Percentiles rank a stretch among this genome's conserved stretches.
These are phyloP conservation scores for Aspergillus wentii DNA, from an alignment of 495 filamentous ascomycete species.

Conservation along the genomic window DNA sequence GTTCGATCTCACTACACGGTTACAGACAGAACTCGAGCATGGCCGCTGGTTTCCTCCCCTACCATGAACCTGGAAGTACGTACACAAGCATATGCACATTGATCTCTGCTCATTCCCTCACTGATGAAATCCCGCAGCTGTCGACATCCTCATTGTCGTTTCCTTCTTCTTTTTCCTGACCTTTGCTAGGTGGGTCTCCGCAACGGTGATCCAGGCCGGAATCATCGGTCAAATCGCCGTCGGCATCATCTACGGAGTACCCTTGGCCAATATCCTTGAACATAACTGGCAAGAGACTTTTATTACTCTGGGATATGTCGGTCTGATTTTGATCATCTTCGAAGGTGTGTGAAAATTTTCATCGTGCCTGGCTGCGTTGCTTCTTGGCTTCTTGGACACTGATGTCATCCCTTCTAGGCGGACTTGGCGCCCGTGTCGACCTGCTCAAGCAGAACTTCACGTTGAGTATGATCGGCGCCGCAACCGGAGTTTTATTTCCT, in stretches of 20 bases:
- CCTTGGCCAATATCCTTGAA: slow-evolving; percentile 27
- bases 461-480: slow-evolving; percentile 24
- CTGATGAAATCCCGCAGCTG: slow-evolving; percentile 10
- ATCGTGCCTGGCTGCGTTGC: too few relatives aligned
- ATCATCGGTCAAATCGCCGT: slow-evolving; percentile 30
- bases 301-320: slow-evolving; percentile 27
- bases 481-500: slow-evolving; percentile 26
- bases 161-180: slow-evolving; percentile 33
- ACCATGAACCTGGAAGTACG: slow-evolving; percentile 29
- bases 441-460: slow-evolving; percentile 28
- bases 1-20: too few relatives aligned
- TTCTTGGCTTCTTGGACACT: slow-evolving; percentile 4
- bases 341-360: slow-evolving; percentile 23
- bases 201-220: slow-evolving; percentile 24
- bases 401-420: slow-evolving; percentile 20
- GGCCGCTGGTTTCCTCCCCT: slow-evolving; percentile 26
- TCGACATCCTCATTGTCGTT: slow-evolving; percentile 24
- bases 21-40: too few relatives aligned
- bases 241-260: slow-evolving; percentile 31
- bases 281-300: slow-evolving; percentile 26
- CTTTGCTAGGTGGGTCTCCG: slow-evolving; percentile 24
- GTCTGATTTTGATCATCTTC: slow-evolving; percentile 31
- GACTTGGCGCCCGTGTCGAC: slow-evolving; percentile 25
- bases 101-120: not conserved
- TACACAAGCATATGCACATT: slow-evolving; percentile 1